Evolutionary conservation across 2,329 filamentous ascomycete species (phyloP), one percentile per base, ranked within the genome.

Genomic region (Dichotomopilus funicola): DNA sequence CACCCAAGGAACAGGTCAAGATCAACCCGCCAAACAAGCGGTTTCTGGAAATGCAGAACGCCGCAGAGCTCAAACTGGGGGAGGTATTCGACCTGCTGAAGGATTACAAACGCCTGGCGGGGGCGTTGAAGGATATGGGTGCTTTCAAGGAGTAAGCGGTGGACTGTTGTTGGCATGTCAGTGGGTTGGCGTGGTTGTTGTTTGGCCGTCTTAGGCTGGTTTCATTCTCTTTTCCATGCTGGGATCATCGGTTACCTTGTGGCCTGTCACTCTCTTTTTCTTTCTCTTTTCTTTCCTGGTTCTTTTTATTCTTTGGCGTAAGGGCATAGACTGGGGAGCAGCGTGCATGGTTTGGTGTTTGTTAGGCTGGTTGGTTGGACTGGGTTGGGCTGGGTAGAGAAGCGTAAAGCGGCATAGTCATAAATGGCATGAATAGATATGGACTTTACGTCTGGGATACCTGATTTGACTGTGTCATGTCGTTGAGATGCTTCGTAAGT

Each of bases 81-180:
- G 89, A 92, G 64, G 83, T 92, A 13, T 71, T 86, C 31, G 81
- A 87, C 54, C 72, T 92, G 49, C 71, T 92, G 27, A 78, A 82
- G 54, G 88, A 92, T 68, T 92, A 92, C 65, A 81, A 88, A 63
- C 76, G 88, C 52, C 71, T 92, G 47, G 87, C 87, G 0, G 76
- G 76, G 34, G 81, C 80, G 7, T 68, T 91, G 55, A 82, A 82
- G 63, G 81, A 84, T 49, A 71, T 82, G 66, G 82, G 78, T 19
- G 83, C 81, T 8, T 83, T 87, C 64, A 77, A 78, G 58, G 73
- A 70, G 54, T 65, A 57, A 38, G 36, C 8, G 4, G 36, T 8
- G 11, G 36, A 6, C 19, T 9, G 27, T 9, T 6, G 6, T 37
- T 37, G 33, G 5, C 34, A 11, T 48, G 4, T 47, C 33, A 36